Evolutionary conservation across 108 stramenopile genomes (phyloP).

Genomic region (Fragilaria crotonensis): DNA sequence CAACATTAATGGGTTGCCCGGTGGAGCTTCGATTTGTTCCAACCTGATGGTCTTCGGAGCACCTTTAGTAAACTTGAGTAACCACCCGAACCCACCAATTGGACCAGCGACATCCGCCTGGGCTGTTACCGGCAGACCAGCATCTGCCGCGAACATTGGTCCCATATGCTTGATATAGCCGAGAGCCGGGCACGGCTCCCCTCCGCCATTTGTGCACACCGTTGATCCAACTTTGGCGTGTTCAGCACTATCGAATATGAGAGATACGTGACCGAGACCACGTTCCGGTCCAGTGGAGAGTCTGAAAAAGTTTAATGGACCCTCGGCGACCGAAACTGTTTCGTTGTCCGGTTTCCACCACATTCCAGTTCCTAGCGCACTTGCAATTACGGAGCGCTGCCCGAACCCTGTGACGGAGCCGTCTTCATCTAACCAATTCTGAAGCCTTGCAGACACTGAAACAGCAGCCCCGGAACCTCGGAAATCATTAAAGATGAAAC

Average conservation of each 20-base stretch:
- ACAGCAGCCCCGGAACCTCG: not conserved
- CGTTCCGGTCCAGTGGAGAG: slow-evolving; percentile 15
- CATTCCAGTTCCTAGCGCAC: slow-evolving; percentile 15
- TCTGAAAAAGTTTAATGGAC: slow-evolving; percentile 20
- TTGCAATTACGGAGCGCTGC: slow-evolving; percentile 18
- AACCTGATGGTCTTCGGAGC: slow-evolving; percentile 15
- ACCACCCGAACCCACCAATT: slow-evolving; percentile 30
- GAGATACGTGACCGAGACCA: slow-evolving; percentile 19
- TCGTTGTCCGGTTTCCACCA: slow-evolving; percentile 31
- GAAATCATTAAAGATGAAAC: slow-evolving; percentile 16
- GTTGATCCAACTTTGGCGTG: slow-evolving; percentile 17
- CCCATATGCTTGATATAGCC: slow-evolving; percentile 26
- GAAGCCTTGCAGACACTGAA: slow-evolving; percentile 14
- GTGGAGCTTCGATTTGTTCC: slow-evolving; percentile 6
- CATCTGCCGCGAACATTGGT: slow-evolving; percentile 2
- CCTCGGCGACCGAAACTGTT: slow-evolving; percentile 22
- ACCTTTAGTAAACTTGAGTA: slow-evolving; percentile 18
- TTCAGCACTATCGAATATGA: slow-evolving; percentile 16
- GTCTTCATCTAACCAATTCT: slow-evolving; percentile 33
- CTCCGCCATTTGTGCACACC: slow-evolving; percentile 12
- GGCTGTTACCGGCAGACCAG: slow-evolving; percentile 25
- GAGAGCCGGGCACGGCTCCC: slow-evolving; percentile 1
- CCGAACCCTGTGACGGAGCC: slow-evolving; percentile 17
- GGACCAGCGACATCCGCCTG: slow-evolving; percentile 22
- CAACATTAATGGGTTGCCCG: slow-evolving; percentile 7